phyloP scores from a whole-genome alignment of 805 yeast genomes.

The Millerozyma acaciae region DNA sequence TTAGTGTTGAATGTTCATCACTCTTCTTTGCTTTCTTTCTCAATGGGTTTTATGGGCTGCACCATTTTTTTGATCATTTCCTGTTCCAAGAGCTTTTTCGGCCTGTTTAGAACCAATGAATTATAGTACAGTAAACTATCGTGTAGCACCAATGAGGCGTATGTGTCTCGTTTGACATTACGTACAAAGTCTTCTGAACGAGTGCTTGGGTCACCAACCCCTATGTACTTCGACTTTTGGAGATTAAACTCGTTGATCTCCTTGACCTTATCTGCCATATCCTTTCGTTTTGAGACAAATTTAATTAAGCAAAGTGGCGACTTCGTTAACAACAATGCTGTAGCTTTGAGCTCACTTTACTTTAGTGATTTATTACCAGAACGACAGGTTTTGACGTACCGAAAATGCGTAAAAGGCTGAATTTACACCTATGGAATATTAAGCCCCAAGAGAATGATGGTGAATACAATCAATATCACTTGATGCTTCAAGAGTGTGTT shows the following conservation, averaged over 20 bases:
- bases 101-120: slow-evolving; percentile 48
- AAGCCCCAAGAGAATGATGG: too few relatives aligned
- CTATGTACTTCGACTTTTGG: slow-evolving; percentile 54
- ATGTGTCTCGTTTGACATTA: slow-evolving; percentile 65
- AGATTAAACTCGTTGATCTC: slow-evolving; percentile 33
- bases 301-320: too few relatives aligned
- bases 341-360: too few relatives aligned
- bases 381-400: too few relatives aligned
- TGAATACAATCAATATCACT: too few relatives aligned
- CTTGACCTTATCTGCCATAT: slow-evolving; percentile 41
- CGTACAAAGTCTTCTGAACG: slow-evolving; percentile 63
- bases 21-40: not conserved
- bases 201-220: slow-evolving; percentile 74
- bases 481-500: too few relatives aligned
- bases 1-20: not conserved
- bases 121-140: slow-evolving; percentile 50
- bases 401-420: too few relatives aligned
- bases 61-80: slow-evolving; percentile 35
- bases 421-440: too few relatives aligned
- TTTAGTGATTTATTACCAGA: too few relatives aligned
- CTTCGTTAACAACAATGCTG: too few relatives aligned
- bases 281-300: too few relatives aligned
- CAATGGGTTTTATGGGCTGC: slow-evolving; percentile 15
- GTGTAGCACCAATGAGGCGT: slow-evolving; percentile 59
- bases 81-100: slow-evolving; percentile 26